Evolutionary conservation across 345 rosid genomes (phyloP), one percentile per base, ranked within the genome.

Genomic region (Durio zibethinus): DNA sequence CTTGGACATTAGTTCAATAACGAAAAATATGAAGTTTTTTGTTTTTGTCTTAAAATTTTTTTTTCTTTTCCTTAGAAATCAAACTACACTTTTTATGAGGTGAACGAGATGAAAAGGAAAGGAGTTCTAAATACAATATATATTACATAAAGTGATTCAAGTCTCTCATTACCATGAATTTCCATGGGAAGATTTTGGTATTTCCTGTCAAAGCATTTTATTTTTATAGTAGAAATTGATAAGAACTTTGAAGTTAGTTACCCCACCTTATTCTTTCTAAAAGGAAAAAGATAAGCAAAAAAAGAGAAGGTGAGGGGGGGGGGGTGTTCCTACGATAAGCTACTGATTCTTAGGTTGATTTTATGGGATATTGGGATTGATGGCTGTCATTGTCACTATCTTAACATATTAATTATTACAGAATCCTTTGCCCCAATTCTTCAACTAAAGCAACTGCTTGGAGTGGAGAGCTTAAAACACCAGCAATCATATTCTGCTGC

Each of bases 341-440:
- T 48, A 72, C 31, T 72, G 75, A 72, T 52, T 72, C 25, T 72
- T 38, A 52, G 42, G 76, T 53, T 72, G 74, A 71, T 71, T 8
- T 29, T 29, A n/a, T 29, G 20, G 59, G 60, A 6, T 21, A 48
- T 70, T 29, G 74, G 42, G 42, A 71, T 71, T 71, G 29, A 53
- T 50, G 11, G 35, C 31, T 52, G 62, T 53, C 76, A 72, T 18
- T 53, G 23, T 72, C 76, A 35, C 53, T 72, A 72, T 72, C 76
- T 53, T 10, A n/a, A 9, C 9, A 20, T 21, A n/a, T 67, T 29
- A 57, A 29, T 69, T 1, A 69, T 69, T 69, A 69, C 7, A 29
- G 56, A 69, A 69, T 69, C 56, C 47, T 47, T 69, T 48, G 40
- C 57, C 27, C 27, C 27, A 29, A 48, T 48, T 48, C 52, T 11